Evolutionary conservation across 257 asterid genomes (phyloP), one percentile per base, ranked within the genome.

Genomic region (Salvia splendens): DNA sequence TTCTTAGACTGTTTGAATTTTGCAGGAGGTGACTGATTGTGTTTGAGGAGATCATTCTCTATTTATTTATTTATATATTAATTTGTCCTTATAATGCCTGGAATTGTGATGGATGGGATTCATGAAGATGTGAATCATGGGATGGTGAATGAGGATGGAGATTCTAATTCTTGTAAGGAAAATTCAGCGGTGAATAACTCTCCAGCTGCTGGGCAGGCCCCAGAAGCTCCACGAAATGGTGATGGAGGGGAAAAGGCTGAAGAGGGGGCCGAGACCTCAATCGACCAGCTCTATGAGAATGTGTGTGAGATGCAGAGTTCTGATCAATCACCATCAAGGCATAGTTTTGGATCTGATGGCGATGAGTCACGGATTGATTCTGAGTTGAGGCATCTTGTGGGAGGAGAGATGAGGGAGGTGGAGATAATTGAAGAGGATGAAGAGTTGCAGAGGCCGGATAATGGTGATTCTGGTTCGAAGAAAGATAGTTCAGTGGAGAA

Each of bases 271-370:
- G 97, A 89, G 71, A 76, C 93, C 58, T 89, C 97, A 12, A 92
- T 92, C 47, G 96, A 92, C 68, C 93, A 90, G 72, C 96, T 89
- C 35, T 92, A 92, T 69, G 92, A 86, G 20, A 89, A 87, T 48
- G 97, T 89, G 24, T 92, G 86, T 73, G 98, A 92, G 80, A 87
- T 92, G 96, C 98, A 90, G 79, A 92, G 98, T 68, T 92, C 98
- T 41, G 98, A 92, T 64, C 96, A 77, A 12, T 92, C 98, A 3
- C 97, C 97, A 3, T 92, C 97, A 0, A 89, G 97, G 86, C 81
- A 59, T 46, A 92, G 98, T 72, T 83, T 86, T 57, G 91, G 97
- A 80, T 92, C 98, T n/a, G 96, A 92, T 33, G 97, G 97, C 11
- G 97, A 89, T 14, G 97, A 89, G 51, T 92, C 98, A 17, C 78